Evolutionary conservation across 1,284 basidiomycete species (phyloP).

Genomic region (Pseudozyma pruni): DNA sequence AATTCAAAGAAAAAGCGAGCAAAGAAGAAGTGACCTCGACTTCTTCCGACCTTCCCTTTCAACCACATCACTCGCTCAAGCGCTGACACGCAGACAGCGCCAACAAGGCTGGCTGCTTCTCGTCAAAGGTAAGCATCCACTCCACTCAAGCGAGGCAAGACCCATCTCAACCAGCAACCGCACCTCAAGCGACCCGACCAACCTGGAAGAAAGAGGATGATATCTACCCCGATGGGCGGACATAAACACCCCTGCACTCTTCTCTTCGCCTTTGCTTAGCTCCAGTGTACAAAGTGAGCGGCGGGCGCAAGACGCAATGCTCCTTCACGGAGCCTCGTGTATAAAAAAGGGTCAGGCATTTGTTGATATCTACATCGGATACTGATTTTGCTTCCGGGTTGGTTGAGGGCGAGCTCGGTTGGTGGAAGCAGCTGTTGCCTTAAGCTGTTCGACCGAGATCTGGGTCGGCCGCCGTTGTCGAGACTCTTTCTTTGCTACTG

Average conservation of each 20-base stretch:
- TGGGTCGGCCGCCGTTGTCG: too few relatives aligned
- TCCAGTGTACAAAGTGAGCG: slow-evolving; percentile 55
- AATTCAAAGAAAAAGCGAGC: background rate
- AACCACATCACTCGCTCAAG: slow-evolving; percentile 4
- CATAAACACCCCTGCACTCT: slow-evolving; percentile 44
- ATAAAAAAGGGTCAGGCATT: slow-evolving; percentile 50
- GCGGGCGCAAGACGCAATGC: slow-evolving; percentile 34
- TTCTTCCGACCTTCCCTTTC: slow-evolving; percentile 1
- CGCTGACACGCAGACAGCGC: slow-evolving; percentile 1
- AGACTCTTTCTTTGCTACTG: too few relatives aligned
- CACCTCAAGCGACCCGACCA: background rate
- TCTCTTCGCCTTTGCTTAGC: slow-evolving; percentile 34
- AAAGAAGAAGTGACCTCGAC: background rate
- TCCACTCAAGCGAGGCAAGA: background rate
- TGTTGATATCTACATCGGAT: slow-evolving; percentile 58
- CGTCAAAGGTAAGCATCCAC: slow-evolving; percentile 18
- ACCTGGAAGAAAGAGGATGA: slow-evolving; percentile 33
- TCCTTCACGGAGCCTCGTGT: slow-evolving; percentile 5
- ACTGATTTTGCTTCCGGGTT: slow-evolving; percentile 24
- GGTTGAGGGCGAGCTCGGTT: too few relatives aligned
- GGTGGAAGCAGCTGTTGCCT: background rate
- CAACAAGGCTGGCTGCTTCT: background rate
- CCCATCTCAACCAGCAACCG: background rate
- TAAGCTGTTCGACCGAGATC: too few relatives aligned
- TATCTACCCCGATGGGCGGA: slow-evolving; percentile 54